Conservation (phyloP, 805 yeast genomes). For the Saturnispora hagleri region DNA sequence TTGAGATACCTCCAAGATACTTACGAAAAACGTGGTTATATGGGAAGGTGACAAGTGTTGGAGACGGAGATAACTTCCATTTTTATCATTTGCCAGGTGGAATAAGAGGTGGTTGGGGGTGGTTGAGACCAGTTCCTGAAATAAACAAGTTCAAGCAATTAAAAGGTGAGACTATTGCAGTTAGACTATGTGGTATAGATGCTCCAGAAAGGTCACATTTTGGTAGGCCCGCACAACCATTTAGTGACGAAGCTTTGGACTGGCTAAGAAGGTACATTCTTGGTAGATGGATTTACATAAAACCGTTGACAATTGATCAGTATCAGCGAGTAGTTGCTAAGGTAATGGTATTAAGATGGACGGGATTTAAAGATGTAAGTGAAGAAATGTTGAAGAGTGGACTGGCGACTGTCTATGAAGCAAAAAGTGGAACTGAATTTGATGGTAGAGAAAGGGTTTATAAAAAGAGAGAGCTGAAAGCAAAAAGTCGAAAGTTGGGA, state of each 20-base stretch:
- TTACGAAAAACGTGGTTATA: conserved; percentile 38
- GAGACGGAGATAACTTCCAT: conserved; percentile 93
- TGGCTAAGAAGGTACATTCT: conserved; percentile 66
- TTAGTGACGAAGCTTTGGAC: conserved; percentile 67
- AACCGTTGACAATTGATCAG: conserved; percentile 79
- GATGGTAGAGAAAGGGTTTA: conserved; percentile 65
- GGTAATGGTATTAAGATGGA: conserved; percentile 50
- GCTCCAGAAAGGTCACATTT: conserved; percentile 96
- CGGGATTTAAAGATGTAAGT: conserved; percentile 73
- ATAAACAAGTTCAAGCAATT: conserved; percentile 35
- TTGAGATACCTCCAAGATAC: conserved; percentile 39
- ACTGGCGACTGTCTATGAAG: conserved; percentile 81
- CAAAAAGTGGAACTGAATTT: conserved; percentile 72
- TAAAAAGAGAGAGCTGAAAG: conserved; percentile 47
- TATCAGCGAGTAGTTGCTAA: conserved; percentile 82
- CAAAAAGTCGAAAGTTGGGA: conserved; percentile 51
- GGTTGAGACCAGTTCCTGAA: conserved; percentile 64
- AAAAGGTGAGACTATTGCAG: conserved; percentile 62
- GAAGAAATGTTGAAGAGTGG: conserved; percentile 81
- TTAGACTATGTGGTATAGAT: conserved; percentile 86
- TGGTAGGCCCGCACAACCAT: conserved; percentile 89
- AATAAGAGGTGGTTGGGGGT: conserved; percentile 80
- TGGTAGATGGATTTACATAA: conserved; percentile 61
- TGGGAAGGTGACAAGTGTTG: conserved; percentile 83
- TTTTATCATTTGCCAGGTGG: conserved; percentile 95